Percentiles rank a stretch among this genome's conserved stretches.
Evolutionary conservation across 768 basidiomycete genomes (phyloP).

Genomic region (Termitomyces bulborhizus): DNA sequence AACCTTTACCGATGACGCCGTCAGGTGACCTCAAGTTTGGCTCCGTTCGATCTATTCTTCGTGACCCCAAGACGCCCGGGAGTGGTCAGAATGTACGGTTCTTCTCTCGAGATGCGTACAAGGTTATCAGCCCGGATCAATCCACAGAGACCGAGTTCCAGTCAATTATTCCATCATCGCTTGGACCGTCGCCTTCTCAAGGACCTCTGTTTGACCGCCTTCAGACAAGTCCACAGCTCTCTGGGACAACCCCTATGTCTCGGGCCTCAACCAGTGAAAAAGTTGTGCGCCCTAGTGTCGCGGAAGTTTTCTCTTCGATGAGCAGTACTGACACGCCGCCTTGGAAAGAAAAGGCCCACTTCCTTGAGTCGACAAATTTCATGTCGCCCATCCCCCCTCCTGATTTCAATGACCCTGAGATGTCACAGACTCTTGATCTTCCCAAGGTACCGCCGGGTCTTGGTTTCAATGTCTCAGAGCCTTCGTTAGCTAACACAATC

Average conservation of each 20-base stretch:
- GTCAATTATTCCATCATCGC: constrained; percentile 22
- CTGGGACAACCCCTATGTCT: constrained; percentile 23
- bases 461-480: constrained; percentile 31
- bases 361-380: constrained; percentile 21
- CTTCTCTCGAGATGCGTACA: constrained; percentile 65
- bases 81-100: constrained; percentile 79
- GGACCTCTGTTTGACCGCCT: constrained; percentile 26
- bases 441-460: constrained; percentile 42
- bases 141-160: constrained; percentile 39
- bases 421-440: constrained; percentile 50
- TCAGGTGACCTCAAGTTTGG: constrained; percentile 31
- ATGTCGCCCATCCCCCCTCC: constrained; percentile 36
- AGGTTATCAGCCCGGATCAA: constrained; percentile 57
- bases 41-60: constrained; percentile 68
- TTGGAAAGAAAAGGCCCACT: constrained; percentile 12
- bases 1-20: constrained; percentile 20
- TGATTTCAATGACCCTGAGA: constrained; percentile 45
- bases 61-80: constrained; percentile 64
- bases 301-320: constrained; percentile 47
- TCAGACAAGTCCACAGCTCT: constrained; percentile 18
- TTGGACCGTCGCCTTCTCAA: constrained; percentile 14
- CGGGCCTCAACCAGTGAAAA: constrained; percentile 28
- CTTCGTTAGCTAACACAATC: constrained; percentile 25
- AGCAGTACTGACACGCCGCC: constrained; percentile 15
- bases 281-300: constrained; percentile 35